Base-by-base conservation (phyloP, 768 basidiomycete species). In the Stropharia rugosoannulata region DNA sequence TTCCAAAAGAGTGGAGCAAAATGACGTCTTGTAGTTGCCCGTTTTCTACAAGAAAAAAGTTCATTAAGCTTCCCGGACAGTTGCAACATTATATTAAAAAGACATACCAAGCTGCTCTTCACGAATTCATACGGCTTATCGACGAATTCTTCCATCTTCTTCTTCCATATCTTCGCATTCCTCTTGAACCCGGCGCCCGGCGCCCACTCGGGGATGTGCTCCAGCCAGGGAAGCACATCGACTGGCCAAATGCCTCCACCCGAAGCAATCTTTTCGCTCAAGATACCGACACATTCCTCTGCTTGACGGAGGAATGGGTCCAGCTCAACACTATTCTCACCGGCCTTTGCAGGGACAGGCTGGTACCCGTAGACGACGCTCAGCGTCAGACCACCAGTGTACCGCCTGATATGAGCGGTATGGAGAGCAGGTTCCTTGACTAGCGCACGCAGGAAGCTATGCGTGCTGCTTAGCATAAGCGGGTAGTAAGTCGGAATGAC, bases 181-280 rank as follows among this genome's bases (percentile, higher is more conserved):
- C 71, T 69, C 66, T 82, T 81, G 72, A 90, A 93, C 1, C 78
- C 79, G 4, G 83, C 78, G 10, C 87, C 87, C 18, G 90, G 90
- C 45, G 82, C 71, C 85, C 86, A 90, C 13, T 65, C 63, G 0
- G 90, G 90, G 25, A 90, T 64, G 60, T 81, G 65, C 62, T 76
- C 78, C 61, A 90, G 75, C 68, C 62, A 60, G 2, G 80, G 79
- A 57, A 79, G 65, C 38, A 77, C 68, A 59, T 86, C 76, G 68
- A 76, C 67, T 49, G 76, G 64, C 86, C 85, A 71, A 65, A 75
- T 78, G 61, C 72, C 84, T 64, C 66, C 71, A 4, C 71, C 73
- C 9, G 72, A 72, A 10, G 77, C 73, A 51, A 80, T 74, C 13
- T 73, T 61, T 47, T 78, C 73, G 16, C 74, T 58, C 47, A 80